Percentiles rank a stretch among this genome's conserved stretches.
phyloP scores from a whole-genome alignment of 805 yeast genomes.

The Maudiozyma barnettii region DNA sequence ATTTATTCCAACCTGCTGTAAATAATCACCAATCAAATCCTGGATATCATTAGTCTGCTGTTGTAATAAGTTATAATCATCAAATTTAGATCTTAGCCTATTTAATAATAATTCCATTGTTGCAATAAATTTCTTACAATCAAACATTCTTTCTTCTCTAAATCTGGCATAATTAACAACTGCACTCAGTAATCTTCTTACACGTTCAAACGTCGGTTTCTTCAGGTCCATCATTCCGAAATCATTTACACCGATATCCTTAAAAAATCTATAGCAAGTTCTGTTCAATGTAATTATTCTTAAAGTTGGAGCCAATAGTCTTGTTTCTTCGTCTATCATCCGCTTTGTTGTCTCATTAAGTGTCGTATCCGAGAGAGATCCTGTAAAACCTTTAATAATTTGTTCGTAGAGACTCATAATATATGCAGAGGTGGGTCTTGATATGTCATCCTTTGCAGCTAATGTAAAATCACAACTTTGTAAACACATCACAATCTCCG shows the following conservation, averaged over 20 bases:
- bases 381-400: constrained; percentile 51
- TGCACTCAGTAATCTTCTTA: constrained; percentile 63
- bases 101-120: constrained; percentile 43
- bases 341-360: constrained; percentile 3
- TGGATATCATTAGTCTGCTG: constrained; percentile 31
- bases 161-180: constrained; percentile 79
- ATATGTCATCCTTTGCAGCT: constrained; percentile 50
- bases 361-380: constrained; percentile 33
- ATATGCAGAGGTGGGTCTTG: constrained; percentile 49
- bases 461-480: constrained; percentile 49
- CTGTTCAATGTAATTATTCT: constrained; percentile 48
- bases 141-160: constrained; percentile 65
- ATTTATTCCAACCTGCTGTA: neutral
- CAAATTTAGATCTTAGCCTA: constrained; percentile 35
- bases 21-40: constrained; percentile 19
- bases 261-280: constrained; percentile 51
- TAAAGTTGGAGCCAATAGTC: constrained; percentile 24
- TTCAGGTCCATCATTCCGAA: constrained; percentile 64
- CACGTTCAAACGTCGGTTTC: constrained; percentile 65
- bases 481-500: constrained; percentile 50
- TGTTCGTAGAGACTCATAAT: constrained; percentile 49
- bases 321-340: constrained; percentile 3
- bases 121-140: constrained; percentile 53
- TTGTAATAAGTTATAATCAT: constrained; percentile 32
- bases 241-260: constrained; percentile 68